Evolutionary conservation across 768 basidiomycete species (phyloP).

Genomic region (Obba rivulosa): DNA sequence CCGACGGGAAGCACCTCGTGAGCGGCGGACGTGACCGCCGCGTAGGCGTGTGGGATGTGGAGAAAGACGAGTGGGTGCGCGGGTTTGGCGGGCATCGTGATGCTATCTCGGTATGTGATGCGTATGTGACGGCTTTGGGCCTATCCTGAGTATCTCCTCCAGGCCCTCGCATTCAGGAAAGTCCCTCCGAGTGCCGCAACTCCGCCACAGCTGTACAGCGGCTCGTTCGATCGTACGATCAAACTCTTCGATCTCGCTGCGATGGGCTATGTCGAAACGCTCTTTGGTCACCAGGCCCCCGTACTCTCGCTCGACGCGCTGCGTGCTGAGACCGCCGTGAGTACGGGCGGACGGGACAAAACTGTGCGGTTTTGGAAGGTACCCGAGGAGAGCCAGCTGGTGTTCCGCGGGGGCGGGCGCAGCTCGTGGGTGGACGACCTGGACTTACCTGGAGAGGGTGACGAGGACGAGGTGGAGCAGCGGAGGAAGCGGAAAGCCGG

Average conservation of each 20-base stretch:
- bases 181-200: slow-evolving; percentile 31
- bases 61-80: slow-evolving; percentile 70
- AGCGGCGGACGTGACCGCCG: slow-evolving; percentile 83
- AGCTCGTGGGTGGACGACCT: slow-evolving; percentile 75
- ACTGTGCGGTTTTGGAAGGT: slow-evolving; percentile 96
- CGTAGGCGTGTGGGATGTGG: slow-evolving; percentile 83
- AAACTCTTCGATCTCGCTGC: slow-evolving; percentile 82
- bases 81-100: slow-evolving; percentile 78
- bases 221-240: slow-evolving; percentile 81
- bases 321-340: slow-evolving; percentile 78
- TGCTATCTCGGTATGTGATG: slow-evolving; percentile 55
- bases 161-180: slow-evolving; percentile 76
- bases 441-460: slow-evolving; percentile 54
- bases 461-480: slow-evolving; percentile 37
- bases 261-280: slow-evolving; percentile 91
- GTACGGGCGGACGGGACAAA: slow-evolving; percentile 85
- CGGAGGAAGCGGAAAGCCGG: slow-evolving; percentile 25
- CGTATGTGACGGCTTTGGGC: slow-evolving; percentile 29
- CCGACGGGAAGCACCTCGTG: slow-evolving; percentile 79
- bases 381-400: slow-evolving; percentile 88
- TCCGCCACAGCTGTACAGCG: slow-evolving; percentile 56
- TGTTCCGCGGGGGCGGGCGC: slow-evolving; percentile 92
- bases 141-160: slow-evolving; percentile 2
- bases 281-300: slow-evolving; percentile 95
- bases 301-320: slow-evolving; percentile 76